phyloP scores from a whole-genome alignment of 768 basidiomycete genomes.

The Hydnomerulius pinastri region DNA sequence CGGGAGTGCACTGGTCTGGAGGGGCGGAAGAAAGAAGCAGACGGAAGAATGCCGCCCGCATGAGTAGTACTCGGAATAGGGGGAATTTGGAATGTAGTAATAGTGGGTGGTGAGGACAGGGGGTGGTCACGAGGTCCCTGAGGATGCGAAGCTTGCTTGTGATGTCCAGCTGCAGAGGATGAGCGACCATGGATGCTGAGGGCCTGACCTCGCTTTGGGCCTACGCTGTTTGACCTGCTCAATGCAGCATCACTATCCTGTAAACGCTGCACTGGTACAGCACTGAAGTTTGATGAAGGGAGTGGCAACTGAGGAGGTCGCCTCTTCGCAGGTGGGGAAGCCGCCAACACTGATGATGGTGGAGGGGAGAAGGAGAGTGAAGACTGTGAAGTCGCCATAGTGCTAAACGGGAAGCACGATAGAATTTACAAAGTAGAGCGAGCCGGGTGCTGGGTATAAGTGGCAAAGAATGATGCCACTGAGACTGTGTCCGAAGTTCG shows the following conservation, averaged over 20 bases:
- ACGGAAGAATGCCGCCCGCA: constrained; percentile 74
- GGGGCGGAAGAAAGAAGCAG: constrained; percentile 77
- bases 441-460: neutral
- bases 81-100: constrained; percentile 27
- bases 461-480: neutral
- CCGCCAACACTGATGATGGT: neutral
- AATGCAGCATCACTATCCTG: constrained; percentile 6
- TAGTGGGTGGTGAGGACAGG: constrained; percentile 28
- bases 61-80: constrained; percentile 48
- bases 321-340: constrained; percentile 4
- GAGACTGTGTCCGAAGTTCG: neutral
- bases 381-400: constrained; percentile 9
- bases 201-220: constrained; percentile 3
- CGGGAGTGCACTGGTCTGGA: constrained; percentile 58
- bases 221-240: constrained; percentile 11
- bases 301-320: constrained; percentile 14
- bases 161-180: constrained; percentile 7
- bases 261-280: constrained; percentile 12
- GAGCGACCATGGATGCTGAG: constrained; percentile 8
- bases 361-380: constrained; percentile 14
- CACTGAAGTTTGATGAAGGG: constrained; percentile 17
- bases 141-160: constrained; percentile 16
- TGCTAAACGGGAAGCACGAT: neutral
- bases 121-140: constrained; percentile 19
- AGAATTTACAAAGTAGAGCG: neutral